Evolutionary conservation across 163 green algal genomes (phyloP), one percentile per base, ranked within the genome.

Genomic region (Picocystis sp.): DNA sequence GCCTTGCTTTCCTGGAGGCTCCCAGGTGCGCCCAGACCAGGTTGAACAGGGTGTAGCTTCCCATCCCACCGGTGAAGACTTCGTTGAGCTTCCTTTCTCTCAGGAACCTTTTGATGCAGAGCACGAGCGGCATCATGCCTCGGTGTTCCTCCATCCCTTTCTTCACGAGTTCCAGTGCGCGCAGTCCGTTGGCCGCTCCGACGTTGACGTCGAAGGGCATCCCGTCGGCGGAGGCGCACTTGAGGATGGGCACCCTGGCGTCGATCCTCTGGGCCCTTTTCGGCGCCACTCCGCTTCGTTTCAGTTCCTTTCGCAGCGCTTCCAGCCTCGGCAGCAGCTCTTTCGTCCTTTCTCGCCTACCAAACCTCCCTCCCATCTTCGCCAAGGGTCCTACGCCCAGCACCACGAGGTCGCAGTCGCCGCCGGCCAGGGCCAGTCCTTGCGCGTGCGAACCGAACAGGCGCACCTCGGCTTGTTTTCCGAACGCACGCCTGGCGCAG

Each of bases 131-230:
- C 12, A 61, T 50, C 47, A 83, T 51, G 23, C 62, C 44, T 12
- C 64, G 55, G 17, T 75, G 52, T 43, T 65, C 38, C 21, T 53
- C n/a, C 29, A 84, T 38, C 57, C 79, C 64, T 14, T 53, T 35
- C 34, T 62, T 62, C 24, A 91, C 59, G 53, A 79, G 71, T 21
- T 63, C 51, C n/a, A 86, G 76, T 23, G 79, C 83, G 14, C 62
- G 50, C 0, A 64, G 71, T n/a, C 83, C 83, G 57, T 90, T 93
- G 23, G 54, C 52, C 1, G 69, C 69, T 11, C 78, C 81, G 1
- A 92, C 53, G 5, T 64, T 76, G 47, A 93, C 82, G 65, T 93
- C 83, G 3, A 71, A 67, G 0, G 56, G 44, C 42, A 91, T 24
- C 29, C 60, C 66, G 29, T 17, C 47, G 2, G 50, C 34, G 43